phyloP scores from a whole-genome alignment of 345 rosid species.

The Eucalyptus polyanthemos region DNA sequence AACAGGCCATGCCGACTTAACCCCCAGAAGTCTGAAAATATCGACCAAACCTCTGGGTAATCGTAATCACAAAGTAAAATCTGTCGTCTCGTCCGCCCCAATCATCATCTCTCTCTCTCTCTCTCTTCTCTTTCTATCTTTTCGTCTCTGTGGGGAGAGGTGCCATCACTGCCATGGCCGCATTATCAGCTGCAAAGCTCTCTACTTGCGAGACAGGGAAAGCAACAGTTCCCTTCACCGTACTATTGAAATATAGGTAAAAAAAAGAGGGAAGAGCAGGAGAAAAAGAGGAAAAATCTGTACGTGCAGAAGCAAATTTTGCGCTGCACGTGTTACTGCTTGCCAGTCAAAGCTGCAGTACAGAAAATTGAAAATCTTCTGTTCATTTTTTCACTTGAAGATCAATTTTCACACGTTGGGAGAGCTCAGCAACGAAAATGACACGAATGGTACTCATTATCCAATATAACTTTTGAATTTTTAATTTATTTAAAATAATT shows the following conservation, averaged over 20 bases:
- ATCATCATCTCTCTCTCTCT: background rate
- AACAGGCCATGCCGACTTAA: background rate
- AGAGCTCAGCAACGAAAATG: background rate
- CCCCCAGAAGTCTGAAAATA: background rate
- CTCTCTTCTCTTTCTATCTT: background rate
- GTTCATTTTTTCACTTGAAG: background rate
- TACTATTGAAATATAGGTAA: background rate
- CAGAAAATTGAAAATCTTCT: background rate
- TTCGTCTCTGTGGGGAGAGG: background rate
- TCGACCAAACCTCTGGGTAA: fast-evolving
- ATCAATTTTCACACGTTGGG: background rate
- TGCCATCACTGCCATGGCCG: background rate
- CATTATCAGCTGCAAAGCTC: background rate
- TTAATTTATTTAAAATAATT: background rate
- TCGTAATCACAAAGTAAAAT: background rate
- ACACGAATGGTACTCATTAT: background rate
- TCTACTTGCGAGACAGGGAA: background rate
- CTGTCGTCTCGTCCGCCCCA: background rate
- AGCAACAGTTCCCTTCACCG: background rate
- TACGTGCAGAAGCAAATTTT: background rate
- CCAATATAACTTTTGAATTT: fast-evolving
- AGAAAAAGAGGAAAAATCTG: background rate
- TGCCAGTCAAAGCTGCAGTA: background rate
- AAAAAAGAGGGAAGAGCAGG: background rate
- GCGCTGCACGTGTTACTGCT: background rate